Base-by-base conservation (phyloP, 2,329 filamentous ascomycete species). In the Leptoxyphium fumago region DNA sequence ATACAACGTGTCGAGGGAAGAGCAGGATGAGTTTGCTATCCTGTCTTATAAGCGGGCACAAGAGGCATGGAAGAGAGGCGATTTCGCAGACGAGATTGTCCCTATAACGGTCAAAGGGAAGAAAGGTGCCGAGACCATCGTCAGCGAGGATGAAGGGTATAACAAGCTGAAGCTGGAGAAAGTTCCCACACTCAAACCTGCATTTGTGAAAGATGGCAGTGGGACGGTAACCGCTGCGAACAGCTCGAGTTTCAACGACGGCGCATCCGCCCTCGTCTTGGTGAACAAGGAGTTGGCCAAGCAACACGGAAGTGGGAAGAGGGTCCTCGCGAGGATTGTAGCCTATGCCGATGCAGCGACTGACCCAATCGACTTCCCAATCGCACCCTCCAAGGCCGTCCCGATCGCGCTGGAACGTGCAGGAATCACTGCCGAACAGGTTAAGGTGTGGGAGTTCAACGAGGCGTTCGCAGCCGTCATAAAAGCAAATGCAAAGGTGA, bases 371-470 rank as follows among this genome's bases (percentile, higher is more conserved):
- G 89, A 98, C 65, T 98, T 98, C 69, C 88, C 91, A 11, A 72
- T 95, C 39, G 91, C 91, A 1, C 91, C 91, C 1, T 75, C 91
- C 34, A 88, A 93, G 64, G 89, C 89, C 5, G 89, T 96, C 0
- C 87, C 89, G 2, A 78, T 95, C 55, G 88, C 88, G 10, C 72
- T 98, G 42, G 76, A 87, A 64, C 76, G 88, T 45, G 91, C 91
- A 1, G 88, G 89, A 10, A 88, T 98, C 52, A 85, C 78, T 51
- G 86, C 88, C 65, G 82, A 93, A 40, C 84, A 96, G 63, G 86
- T 98, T 39, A 80, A 89, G 5, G 70, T 95, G 17, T 96, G 91
- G 89, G 91, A 96, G 63, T 94, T 98, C 65, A 98, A 98, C 64
- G 91, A 98, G 68, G 91, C 91, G 0, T 98, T 98, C 61, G 89